A percentile compares a stretch with the other conserved stretches of the same genome.
Evolutionary conservation across 352 stramenopile species (phyloP).

Genomic region (Aphanomyces stellatus): DNA sequence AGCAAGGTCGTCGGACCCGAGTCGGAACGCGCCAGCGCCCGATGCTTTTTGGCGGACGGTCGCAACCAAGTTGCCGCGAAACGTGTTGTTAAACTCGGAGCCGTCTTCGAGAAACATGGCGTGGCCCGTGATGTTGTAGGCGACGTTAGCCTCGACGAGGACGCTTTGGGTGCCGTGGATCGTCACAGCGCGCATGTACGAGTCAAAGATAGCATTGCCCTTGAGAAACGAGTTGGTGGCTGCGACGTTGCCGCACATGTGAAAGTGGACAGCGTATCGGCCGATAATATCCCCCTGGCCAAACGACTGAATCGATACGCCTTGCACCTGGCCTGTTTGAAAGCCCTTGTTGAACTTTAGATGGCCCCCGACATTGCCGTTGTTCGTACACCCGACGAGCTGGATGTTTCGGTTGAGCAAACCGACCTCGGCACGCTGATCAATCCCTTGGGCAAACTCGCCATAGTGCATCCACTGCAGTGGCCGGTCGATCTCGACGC

Average conservation of each 20-base stretch:
- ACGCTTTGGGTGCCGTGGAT: constrained; percentile 44
- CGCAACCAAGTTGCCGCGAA: constrained; percentile 42
- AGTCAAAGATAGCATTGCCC: constrained; percentile 34
- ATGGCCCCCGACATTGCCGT: constrained; percentile 29
- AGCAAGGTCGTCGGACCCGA: constrained; percentile 25
- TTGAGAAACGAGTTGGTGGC: constrained; percentile 27
- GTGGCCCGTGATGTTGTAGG: constrained; percentile 39
- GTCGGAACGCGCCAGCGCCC: constrained; percentile 12
- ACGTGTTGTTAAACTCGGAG: constrained; percentile 41
- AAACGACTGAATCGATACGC: constrained; percentile 36
- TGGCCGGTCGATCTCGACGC: constrained; percentile 25
- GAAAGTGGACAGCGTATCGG: constrained; percentile 42
- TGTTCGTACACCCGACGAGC: constrained; percentile 36
- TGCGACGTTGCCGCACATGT: constrained; percentile 26
- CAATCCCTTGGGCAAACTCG: constrained; percentile 30
- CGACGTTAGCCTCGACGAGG: constrained; percentile 33
- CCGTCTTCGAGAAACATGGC: constrained; percentile 54
- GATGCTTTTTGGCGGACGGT: constrained; percentile 30
- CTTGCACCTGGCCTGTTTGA: constrained; percentile 27
- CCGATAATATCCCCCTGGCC: constrained; percentile 36
- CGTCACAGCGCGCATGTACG: constrained; percentile 33
- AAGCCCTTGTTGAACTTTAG: constrained; percentile 34
- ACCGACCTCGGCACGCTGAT: constrained; percentile 51
- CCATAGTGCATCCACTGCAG: constrained; percentile 35
- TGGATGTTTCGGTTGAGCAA: constrained; percentile 46